Conservation (phyloP, 1,139 yeast genomes). For the Chernovozyma aurita region DNA sequence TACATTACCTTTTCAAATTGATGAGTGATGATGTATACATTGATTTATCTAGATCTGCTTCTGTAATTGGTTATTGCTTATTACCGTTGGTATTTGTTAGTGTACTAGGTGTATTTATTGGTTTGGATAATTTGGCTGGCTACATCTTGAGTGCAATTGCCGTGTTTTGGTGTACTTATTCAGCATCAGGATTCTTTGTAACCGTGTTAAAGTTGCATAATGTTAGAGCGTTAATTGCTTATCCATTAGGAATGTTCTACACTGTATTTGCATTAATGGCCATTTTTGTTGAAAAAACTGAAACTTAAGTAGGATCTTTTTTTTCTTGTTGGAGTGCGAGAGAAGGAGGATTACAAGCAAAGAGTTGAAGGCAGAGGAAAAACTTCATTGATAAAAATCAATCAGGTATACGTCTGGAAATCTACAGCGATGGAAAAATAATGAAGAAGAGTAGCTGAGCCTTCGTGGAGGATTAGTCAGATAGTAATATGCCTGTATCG, state of each 20-base stretch:
- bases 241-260: constrained; percentile 89
- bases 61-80: constrained; percentile 90
- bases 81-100: constrained; percentile 83
- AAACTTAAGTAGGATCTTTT: too few species aligned
- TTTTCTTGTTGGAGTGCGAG: too few species aligned
- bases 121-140: constrained; percentile 72
- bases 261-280: constrained; percentile 96
- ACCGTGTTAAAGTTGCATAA: constrained; percentile 78
- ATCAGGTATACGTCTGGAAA: too few species aligned
- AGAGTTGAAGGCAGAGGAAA: too few species aligned
- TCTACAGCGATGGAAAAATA: too few species aligned
- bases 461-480: too few species aligned
- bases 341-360: too few species aligned
- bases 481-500: too few species aligned
- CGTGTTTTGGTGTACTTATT: constrained; percentile 90
- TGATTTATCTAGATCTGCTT: constrained; percentile 74
- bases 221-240: constrained; percentile 87
- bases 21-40: constrained; percentile 66
- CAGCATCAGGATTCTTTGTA: constrained; percentile 92
- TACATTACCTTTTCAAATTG: constrained; percentile 78
- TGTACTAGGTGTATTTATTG: constrained; percentile 64
- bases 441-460: too few species aligned
- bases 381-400: too few species aligned
- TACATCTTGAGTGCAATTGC: constrained; percentile 65
- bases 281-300: constrained; percentile 62